A percentile compares a stretch with the other conserved stretches of the same genome.
Evolutionary conservation across 352 stramenopile species (phyloP).

Genomic region (Thalassiosira oceanica): DNA sequence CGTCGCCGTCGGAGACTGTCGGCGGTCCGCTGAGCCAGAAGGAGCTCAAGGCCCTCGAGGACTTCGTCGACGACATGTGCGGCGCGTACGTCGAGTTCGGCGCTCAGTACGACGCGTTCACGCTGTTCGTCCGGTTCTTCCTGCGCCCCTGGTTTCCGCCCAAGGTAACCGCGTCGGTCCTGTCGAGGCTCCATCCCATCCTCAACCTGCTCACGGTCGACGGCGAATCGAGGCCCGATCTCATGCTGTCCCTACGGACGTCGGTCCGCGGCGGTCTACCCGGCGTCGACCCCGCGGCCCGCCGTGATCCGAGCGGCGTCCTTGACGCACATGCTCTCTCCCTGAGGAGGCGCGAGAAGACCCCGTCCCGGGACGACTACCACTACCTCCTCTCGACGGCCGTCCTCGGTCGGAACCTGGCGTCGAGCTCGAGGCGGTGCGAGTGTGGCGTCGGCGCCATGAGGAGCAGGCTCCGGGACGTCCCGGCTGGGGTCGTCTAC

Average conservation of each 20-base stretch:
- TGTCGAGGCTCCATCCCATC: slow-evolving; percentile 59
- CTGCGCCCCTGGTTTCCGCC: slow-evolving; percentile 62
- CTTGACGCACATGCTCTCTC: slow-evolving; percentile 38
- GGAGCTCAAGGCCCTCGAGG: slow-evolving; percentile 55
- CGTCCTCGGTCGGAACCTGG: slow-evolving; percentile 40
- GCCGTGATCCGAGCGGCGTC: slow-evolving; percentile 27
- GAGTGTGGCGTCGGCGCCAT: slow-evolving; percentile 54
- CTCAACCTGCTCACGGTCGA: slow-evolving; percentile 68
- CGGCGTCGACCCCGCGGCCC: slow-evolving; percentile 32
- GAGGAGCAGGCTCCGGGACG: slow-evolving; percentile 35
- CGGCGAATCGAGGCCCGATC: slow-evolving; percentile 37
- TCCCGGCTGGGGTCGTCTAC: slow-evolving; percentile 40
- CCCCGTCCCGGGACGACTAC: slow-evolving; percentile 34
- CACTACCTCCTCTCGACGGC: slow-evolving; percentile 37
- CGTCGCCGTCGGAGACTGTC: too few relatives aligned
- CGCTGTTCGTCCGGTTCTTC: slow-evolving; percentile 69
- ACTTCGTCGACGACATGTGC: slow-evolving; percentile 73
- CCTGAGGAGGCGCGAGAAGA: slow-evolving; percentile 37
- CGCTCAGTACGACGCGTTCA: slow-evolving; percentile 72
- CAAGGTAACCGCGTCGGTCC: slow-evolving; percentile 40
- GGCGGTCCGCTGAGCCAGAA: too few relatives aligned
- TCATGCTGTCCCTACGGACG: slow-evolving; percentile 17
- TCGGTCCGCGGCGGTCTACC: slow-evolving; percentile 37
- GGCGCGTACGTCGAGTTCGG: slow-evolving; percentile 72
- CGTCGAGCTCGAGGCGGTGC: slow-evolving; percentile 39